Conservation (phyloP, 2,329 filamentous ascomycete genomes). For the Conoideocrella luteorostrata region DNA sequence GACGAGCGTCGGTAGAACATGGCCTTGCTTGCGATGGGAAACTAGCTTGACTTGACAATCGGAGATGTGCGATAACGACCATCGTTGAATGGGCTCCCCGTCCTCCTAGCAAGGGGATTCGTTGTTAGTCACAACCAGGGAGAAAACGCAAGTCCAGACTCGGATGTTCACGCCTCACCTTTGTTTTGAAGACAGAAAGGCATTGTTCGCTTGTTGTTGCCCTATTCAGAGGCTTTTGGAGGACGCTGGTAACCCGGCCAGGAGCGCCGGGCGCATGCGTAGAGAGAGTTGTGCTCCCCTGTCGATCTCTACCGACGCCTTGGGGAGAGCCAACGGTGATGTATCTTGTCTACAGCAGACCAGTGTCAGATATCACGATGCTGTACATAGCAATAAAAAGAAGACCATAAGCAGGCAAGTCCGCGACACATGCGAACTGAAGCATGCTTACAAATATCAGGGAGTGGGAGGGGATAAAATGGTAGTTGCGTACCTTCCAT, state of each 20-base stretch:
- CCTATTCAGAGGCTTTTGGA: conserved; percentile 29
- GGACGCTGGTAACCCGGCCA: conserved; percentile 31
- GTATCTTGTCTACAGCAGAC: conserved; percentile 45
- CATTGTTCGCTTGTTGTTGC: conserved; percentile 36
- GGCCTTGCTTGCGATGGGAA: conserved; percentile 55
- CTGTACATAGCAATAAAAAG: neutral
- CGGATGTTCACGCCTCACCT: conserved; percentile 33
- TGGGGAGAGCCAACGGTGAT: conserved; percentile 44
- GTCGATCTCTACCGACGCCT: conserved; percentile 26
- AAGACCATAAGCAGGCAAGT: conserved; percentile 11
- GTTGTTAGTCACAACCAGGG: neutral
- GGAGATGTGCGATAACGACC: conserved; percentile 43
- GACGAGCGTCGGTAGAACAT: conserved; percentile 52
- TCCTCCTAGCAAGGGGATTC: conserved; percentile 35
- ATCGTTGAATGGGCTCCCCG: conserved; percentile 46
- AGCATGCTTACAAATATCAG: too few relatives aligned
- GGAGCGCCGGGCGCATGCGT: conserved; percentile 35
- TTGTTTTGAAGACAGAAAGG: conserved; percentile 50
- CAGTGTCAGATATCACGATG: conserved; percentile 11
- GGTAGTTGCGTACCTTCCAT: conserved; percentile 43
- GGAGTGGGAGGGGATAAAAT: neutral
- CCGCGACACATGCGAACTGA: too few relatives aligned
- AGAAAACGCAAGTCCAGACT: too few relatives aligned
- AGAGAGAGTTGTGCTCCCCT: conserved; percentile 30
- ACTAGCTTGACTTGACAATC: conserved; percentile 54